These are phyloP conservation scores for Basidiobolus meristosporus DNA, from an alignment of 371 early-diverging fungal species.

Conservation along the genomic window DNA sequence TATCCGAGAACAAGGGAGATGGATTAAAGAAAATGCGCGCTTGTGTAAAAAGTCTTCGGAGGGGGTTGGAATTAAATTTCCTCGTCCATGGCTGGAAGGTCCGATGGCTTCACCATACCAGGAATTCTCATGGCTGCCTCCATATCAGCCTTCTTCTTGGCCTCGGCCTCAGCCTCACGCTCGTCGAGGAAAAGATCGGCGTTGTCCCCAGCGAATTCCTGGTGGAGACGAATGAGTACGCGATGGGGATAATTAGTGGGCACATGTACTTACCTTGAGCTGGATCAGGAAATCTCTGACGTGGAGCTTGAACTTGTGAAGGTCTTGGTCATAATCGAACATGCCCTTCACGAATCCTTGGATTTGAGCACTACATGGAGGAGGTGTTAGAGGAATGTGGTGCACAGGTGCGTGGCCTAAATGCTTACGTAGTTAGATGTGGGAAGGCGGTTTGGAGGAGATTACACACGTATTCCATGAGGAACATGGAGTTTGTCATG, in stretches of 20 bases:
- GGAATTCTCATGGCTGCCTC: conserved; percentile 79
- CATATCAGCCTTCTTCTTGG: conserved; percentile 55
- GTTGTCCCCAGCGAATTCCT: conserved; percentile 82
- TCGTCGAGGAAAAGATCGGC: conserved; percentile 82
- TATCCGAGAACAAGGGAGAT: no score
- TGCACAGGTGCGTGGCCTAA: no score
- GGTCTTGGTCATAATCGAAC: conserved; percentile 58
- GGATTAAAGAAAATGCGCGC: no score
- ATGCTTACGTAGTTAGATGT: conserved; percentile 61
- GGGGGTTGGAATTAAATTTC: conserved; percentile 31
- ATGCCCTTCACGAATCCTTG: conserved; percentile 72
- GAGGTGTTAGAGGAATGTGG: no score
- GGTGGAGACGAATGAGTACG: neutral
- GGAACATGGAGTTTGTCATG: conserved; percentile 54
- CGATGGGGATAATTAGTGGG: conserved; percentile 6
- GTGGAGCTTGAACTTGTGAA: conserved; percentile 68
- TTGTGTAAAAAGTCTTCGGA: no score
- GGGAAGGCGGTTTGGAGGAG: conserved; percentile 80
- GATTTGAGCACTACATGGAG: conserved; percentile 52
- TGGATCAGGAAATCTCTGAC: conserved; percentile 94
- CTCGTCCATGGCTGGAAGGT: conserved; percentile 52
- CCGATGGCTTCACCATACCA: conserved; percentile 91
- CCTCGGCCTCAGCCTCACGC: conserved; percentile 70
- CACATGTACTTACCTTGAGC: conserved; percentile 32
- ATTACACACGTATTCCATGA: conserved; percentile 61